Base-by-base conservation (phyloP, 495 filamentous ascomycete species). In the Hypoxylon crocopeplum region DNA sequence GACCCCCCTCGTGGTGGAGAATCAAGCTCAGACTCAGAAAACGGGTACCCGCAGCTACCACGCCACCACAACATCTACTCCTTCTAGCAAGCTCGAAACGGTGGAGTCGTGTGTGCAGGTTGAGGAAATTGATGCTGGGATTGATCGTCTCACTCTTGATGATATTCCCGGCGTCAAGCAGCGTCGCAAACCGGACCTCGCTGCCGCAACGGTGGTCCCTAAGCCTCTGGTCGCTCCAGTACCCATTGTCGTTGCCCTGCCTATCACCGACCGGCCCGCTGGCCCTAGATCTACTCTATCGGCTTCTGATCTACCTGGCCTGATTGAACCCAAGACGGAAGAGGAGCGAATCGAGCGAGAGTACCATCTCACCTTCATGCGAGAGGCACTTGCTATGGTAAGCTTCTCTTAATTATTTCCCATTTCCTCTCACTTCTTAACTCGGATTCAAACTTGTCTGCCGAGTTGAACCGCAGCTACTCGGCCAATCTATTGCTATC, bases 351-450 rank as follows among this genome's bases (percentile, higher is more conserved):
- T 39, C 17, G 69, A 66, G 21, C 61, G 64, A 11, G 64, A 25
- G 13, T 58, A 59, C 19, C 86, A 89, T 66, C 73, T 81, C 38
- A 70, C 68, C 21, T 91, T 85, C 68, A 92, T 92, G 87, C 77
- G 81, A 60, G 81, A 90, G 66, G 88, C 88, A 22, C 69, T 91
- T 21, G 68, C 77, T 59, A 87, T 90, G 86, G 87, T 88, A 77
- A 56, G 72, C 6, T 27, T 5, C 19, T 21, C 32, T 45, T 22
- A 27, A 42, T 48, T 36, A 12, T 47, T 27, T 36, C 16, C 11
- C 24, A n/a, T 12, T 16, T 48, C 19, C 53, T 32, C 24, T 24
- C 27, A 44, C 13, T 1, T 17, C 13, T 48, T 27, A 17, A 3
- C 7, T 41, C 21, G n/a, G 16, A n/a, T 32, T n/a, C 15, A 34